Evolutionary conservation across 2,329 filamentous ascomycete genomes (phyloP).

Genomic region (Alternaria brassicae): DNA sequence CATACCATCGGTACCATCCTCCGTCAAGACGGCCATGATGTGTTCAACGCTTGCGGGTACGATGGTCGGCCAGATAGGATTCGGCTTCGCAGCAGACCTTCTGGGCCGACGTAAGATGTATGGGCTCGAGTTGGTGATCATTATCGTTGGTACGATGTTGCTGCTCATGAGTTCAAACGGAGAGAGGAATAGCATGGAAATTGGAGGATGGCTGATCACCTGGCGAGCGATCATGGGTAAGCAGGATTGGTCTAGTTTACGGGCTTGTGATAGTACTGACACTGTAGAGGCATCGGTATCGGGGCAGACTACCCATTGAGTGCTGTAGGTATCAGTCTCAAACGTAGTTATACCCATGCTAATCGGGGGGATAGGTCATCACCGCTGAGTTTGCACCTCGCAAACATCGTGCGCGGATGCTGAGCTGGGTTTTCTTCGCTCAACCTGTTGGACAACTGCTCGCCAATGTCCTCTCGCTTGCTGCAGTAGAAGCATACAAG

Average conservation of each 20-base stretch:
- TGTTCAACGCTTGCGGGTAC: constrained; percentile 50
- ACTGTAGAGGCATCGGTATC: constrained; percentile 42
- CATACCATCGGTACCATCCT: constrained; percentile 35
- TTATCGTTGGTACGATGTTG: constrained; percentile 51
- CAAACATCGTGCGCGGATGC: constrained; percentile 50
- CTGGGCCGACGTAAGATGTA: constrained; percentile 52
- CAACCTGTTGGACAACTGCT: constrained; percentile 52
- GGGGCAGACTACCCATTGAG: constrained; percentile 50
- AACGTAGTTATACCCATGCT: neutral
- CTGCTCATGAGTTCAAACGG: constrained; percentile 50
- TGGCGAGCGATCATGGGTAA: constrained; percentile 52
- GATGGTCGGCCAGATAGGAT: constrained; percentile 49
- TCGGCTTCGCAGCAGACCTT: constrained; percentile 50
- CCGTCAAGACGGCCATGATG: constrained; percentile 49
- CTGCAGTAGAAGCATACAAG: constrained; percentile 36
- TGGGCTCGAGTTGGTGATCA: constrained; percentile 51
- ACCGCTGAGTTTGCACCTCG: constrained; percentile 51
- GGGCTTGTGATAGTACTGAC: neutral
- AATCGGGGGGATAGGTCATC: constrained; percentile 32
- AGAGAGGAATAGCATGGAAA: constrained; percentile 46
- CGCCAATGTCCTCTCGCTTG: constrained; percentile 41
- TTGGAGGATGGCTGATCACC: constrained; percentile 50
- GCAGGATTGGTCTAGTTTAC: neutral
- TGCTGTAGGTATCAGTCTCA: constrained; percentile 27
- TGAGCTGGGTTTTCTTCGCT: constrained; percentile 53